Percentiles rank a stretch among this genome's conserved stretches.
phyloP scores from a whole-genome alignment of 2,329 filamentous ascomycete species.

The Calonectria hongkongensis region DNA sequence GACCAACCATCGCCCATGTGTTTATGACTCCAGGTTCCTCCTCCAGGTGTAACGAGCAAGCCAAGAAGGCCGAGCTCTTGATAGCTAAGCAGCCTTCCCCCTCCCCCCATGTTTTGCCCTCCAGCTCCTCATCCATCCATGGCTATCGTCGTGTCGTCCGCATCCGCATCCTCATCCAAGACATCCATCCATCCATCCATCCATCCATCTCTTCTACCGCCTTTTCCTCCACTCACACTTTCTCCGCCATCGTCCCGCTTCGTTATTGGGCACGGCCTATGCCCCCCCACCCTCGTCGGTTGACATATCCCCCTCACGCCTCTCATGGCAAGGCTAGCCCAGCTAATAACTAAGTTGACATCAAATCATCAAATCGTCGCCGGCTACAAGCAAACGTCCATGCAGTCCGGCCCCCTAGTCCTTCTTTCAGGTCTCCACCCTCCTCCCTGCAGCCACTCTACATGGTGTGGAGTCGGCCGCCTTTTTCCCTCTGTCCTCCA shows the following conservation, averaged over 20 bases:
- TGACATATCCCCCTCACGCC: conserved; percentile 20
- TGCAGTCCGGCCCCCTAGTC: conserved; percentile 41
- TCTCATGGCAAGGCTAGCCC: conserved; percentile 25
- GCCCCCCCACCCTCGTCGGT: conserved; percentile 8
- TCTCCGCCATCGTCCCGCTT: conserved; percentile 10
- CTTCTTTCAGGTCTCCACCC: conserved; percentile 37
- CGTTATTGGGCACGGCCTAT: background rate
- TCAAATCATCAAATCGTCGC: conserved; percentile 24
- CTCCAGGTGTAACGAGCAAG: background rate
- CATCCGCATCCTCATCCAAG: background rate
- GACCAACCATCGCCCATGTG: background rate
- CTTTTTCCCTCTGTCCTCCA: conserved; percentile 8
- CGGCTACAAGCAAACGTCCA: conserved; percentile 44
- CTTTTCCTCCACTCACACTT: conserved; percentile 28
- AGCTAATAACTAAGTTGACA: conserved; percentile 25
- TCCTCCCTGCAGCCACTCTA: conserved; percentile 55
- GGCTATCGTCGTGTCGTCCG: too few species aligned
- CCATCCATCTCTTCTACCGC: conserved; percentile 19
- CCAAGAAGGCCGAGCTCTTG: background rate
- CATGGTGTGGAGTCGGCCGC: conserved; percentile 43
- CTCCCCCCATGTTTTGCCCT: background rate
- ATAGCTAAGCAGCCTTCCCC: background rate
- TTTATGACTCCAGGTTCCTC: too few species aligned
- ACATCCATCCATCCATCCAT: background rate
- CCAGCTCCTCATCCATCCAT: background rate